Evolutionary conservation across 768 basidiomycete species (phyloP).

Genomic region (Hirschioporus abietinus): DNA sequence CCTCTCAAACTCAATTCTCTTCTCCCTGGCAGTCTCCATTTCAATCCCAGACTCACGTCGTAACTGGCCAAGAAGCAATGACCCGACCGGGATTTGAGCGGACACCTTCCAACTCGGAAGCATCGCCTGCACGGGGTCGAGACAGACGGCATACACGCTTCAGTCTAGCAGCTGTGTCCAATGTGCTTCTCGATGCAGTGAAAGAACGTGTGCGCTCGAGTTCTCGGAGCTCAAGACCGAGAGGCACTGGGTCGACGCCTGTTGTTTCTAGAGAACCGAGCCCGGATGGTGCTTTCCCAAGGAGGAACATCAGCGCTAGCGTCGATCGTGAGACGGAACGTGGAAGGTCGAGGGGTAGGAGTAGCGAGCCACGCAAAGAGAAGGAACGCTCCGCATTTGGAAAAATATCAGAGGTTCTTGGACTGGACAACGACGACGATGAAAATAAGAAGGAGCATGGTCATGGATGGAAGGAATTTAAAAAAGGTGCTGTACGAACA

Average conservation of each 20-base stretch:
- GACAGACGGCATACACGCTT: constrained; percentile 38
- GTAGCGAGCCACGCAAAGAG: constrained; percentile 16
- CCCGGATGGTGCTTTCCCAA: constrained; percentile 18
- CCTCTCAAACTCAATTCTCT: neutral
- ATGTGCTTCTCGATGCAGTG: constrained; percentile 39
- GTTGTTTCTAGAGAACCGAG: constrained; percentile 1
- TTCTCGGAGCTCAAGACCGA: constrained; percentile 24
- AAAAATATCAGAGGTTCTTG: constrained; percentile 36
- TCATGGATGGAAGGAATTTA: constrained; percentile 80
- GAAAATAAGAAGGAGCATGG: constrained; percentile 29
- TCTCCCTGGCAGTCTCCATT: constrained; percentile 2
- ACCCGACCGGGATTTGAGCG: neutral
- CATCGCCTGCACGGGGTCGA: constrained; percentile 23
- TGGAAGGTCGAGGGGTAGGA: constrained; percentile 22
- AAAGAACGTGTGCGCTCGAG: constrained; percentile 41
- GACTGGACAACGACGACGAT: constrained; percentile 32
- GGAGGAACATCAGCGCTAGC: constrained; percentile 10
- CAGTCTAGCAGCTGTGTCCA: constrained; percentile 48
- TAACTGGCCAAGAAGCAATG: neutral
- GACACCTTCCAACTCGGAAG: neutral
- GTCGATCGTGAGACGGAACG: constrained; percentile 20
- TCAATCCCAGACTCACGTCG: neutral
- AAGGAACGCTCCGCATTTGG: constrained; percentile 29
- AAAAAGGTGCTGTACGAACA: constrained; percentile 54
- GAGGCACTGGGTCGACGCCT: neutral